Percentiles rank a stretch among this genome's conserved stretches.
phyloP scores from a whole-genome alignment of 2,329 filamentous ascomycete species.

The Fusarium decemcellulare region DNA sequence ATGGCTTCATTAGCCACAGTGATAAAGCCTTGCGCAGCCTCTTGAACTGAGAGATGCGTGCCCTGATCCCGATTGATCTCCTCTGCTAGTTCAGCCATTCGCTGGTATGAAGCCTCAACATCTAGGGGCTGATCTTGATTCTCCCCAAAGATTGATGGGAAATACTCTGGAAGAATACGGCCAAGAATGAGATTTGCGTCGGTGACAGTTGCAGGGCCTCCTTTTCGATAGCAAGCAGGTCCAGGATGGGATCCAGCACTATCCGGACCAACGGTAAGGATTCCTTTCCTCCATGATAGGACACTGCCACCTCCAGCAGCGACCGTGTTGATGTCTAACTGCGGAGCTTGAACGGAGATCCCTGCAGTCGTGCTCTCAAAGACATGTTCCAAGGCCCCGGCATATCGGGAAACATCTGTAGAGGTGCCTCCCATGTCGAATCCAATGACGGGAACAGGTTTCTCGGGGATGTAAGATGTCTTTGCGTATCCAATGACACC shows the following conservation, averaged over 20 bases:
- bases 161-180: constrained; percentile 72
- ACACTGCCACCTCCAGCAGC: constrained; percentile 62
- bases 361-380: constrained; percentile 80
- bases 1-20: constrained; percentile 55
- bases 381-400: constrained; percentile 78
- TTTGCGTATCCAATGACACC: constrained; percentile 79
- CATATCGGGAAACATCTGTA: constrained; percentile 80
- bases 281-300: constrained; percentile 76
- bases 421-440: constrained; percentile 72
- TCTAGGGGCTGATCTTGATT: constrained; percentile 72
- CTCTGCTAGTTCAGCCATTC: constrained; percentile 56
- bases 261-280: constrained; percentile 76
- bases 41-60: constrained; percentile 49
- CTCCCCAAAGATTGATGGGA: constrained; percentile 80
- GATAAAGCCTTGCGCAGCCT: constrained; percentile 55
- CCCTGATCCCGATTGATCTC: constrained; percentile 56
- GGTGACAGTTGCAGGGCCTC: constrained; percentile 78
- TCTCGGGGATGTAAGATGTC: constrained; percentile 75
- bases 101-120: constrained; percentile 50
- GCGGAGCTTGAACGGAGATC: constrained; percentile 77
- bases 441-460: constrained; percentile 71
- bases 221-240: constrained; percentile 81
- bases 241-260: constrained; percentile 76
- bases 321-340: constrained; percentile 82
- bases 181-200: constrained; percentile 81